phyloP scores from a whole-genome alignment of 1,284 basidiomycete species.

The Irpex sp. region DNA sequence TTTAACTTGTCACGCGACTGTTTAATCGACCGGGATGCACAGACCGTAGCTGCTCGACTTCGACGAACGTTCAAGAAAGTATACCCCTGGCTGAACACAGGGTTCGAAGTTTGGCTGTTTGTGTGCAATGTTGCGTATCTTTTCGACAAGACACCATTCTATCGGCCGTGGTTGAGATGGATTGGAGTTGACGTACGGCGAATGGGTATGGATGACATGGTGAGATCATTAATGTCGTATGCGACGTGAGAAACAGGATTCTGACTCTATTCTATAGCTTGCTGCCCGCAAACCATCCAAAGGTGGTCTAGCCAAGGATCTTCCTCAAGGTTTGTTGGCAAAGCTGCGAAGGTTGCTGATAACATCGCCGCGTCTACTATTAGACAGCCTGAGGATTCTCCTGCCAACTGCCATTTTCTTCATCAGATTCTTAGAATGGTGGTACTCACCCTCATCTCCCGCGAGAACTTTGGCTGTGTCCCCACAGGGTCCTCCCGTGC shows the following conservation, averaged over 20 bases:
- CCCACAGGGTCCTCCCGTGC: constrained; percentile 63
- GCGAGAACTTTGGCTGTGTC: constrained; percentile 59
- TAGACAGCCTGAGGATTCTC: constrained; percentile 79
- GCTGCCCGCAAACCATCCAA: constrained; percentile 25
- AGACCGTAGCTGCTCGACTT: constrained; percentile 46
- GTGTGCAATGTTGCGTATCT: constrained; percentile 87
- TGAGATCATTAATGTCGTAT: constrained; percentile 31
- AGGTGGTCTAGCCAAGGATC: constrained; percentile 20
- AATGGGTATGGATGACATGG: constrained; percentile 72
- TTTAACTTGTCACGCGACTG: background rate
- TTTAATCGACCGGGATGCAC: background rate
- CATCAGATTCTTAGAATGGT: constrained; percentile 98
- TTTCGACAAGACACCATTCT: constrained; percentile 84
- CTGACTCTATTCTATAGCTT: constrained; percentile 19
- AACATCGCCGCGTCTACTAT: constrained; percentile 55
- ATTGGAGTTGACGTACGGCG: constrained; percentile 82
- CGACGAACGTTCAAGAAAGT: constrained; percentile 59
- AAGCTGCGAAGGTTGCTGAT: constrained; percentile 43
- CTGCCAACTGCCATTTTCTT: constrained; percentile 94
- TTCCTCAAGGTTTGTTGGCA: constrained; percentile 34
- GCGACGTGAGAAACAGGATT: background rate
- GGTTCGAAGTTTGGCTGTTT: constrained; percentile 81
- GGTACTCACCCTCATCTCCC: constrained; percentile 97
- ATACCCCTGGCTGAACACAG: constrained; percentile 82
- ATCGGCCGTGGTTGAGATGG: constrained; percentile 89